A percentile compares a stretch with the other conserved stretches of the same genome.
These are phyloP conservation scores for Cryptococcus deneoformans DNA, from an alignment of 1,284 basidiomycete species.

Conservation along the genomic window DNA sequence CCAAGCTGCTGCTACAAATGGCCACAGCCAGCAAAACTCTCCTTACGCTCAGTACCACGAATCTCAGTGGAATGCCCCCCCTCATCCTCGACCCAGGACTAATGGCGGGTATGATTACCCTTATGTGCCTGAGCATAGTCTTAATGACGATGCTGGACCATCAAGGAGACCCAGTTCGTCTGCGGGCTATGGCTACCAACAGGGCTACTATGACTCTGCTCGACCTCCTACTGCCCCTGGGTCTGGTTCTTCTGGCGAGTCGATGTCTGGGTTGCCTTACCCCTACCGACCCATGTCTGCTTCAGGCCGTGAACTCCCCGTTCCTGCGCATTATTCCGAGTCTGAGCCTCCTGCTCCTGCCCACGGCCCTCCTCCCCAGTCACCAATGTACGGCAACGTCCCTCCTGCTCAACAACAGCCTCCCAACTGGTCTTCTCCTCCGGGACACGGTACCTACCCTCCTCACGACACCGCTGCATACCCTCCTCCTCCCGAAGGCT, in stretches of 20 bases:
- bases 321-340: slow-evolving; percentile 42
- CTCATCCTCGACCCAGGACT: slow-evolving; percentile 30
- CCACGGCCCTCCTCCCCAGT: slow-evolving; percentile 42
- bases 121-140: not conserved
- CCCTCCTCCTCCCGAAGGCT: slow-evolving; percentile 27
- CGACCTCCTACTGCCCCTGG: slow-evolving; percentile 27
- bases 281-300: slow-evolving; percentile 44
- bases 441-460: slow-evolving; percentile 26
- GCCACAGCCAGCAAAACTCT: slow-evolving; percentile 9
- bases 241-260: slow-evolving; percentile 25
- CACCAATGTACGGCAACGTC: slow-evolving; percentile 38
- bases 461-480: slow-evolving; percentile 30
- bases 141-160: slow-evolving; percentile 21
- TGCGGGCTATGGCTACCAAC: slow-evolving; percentile 26
- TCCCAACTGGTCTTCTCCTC: slow-evolving; percentile 36
- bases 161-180: slow-evolving; percentile 37
- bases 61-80: slow-evolving; percentile 16
- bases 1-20: not conserved
- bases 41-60: slow-evolving; percentile 21
- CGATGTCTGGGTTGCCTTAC: slow-evolving; percentile 30
- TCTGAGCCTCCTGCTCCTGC: slow-evolving; percentile 44
- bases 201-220: slow-evolving; percentile 28
- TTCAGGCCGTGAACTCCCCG: slow-evolving; percentile 36
- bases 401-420: slow-evolving; percentile 6
- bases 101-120: not conserved